phyloP scores from a whole-genome alignment of 805 yeast species.

The Cephaloascus albidus region DNA sequence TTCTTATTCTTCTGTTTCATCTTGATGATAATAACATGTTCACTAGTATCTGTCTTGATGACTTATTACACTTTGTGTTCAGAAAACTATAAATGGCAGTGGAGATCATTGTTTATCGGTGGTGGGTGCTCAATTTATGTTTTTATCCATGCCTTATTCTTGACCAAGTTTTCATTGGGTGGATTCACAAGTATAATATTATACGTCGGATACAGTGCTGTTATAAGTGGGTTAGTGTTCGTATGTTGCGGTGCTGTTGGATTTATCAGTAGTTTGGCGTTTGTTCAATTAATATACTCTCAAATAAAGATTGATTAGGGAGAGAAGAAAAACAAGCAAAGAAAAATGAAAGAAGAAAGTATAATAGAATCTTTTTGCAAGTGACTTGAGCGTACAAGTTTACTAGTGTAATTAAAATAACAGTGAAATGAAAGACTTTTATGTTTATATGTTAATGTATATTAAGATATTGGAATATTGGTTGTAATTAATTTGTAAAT shows the following conservation, averaged over 20 bases:
- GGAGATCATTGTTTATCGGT: constrained; percentile 82
- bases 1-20: constrained; percentile 82
- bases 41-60: constrained; percentile 70
- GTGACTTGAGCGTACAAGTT: too few relatives aligned
- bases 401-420: too few relatives aligned
- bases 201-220: constrained; percentile 73
- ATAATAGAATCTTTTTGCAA: too few relatives aligned
- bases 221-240: constrained; percentile 65
- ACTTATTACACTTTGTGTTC: constrained; percentile 78
- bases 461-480: too few relatives aligned
- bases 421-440: too few relatives aligned
- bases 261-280: constrained; percentile 60
- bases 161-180: constrained; percentile 61
- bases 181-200: constrained; percentile 71
- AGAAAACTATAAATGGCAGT: constrained; percentile 96
- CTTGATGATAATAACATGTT: constrained; percentile 75
- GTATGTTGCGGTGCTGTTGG: constrained; percentile 86
- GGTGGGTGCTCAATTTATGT: constrained; percentile 87
- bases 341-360: too few relatives aligned
- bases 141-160: constrained; percentile 71
- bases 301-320: constrained; percentile 90
- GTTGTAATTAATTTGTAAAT: too few relatives aligned
- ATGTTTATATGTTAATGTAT: too few relatives aligned
- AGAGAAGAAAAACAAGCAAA: too few relatives aligned
- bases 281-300: constrained; percentile 71